These are phyloP conservation scores for Lithocarpus polystachyus DNA, from an alignment of 306 rosid genomes.

Conservation along the genomic window DNA sequence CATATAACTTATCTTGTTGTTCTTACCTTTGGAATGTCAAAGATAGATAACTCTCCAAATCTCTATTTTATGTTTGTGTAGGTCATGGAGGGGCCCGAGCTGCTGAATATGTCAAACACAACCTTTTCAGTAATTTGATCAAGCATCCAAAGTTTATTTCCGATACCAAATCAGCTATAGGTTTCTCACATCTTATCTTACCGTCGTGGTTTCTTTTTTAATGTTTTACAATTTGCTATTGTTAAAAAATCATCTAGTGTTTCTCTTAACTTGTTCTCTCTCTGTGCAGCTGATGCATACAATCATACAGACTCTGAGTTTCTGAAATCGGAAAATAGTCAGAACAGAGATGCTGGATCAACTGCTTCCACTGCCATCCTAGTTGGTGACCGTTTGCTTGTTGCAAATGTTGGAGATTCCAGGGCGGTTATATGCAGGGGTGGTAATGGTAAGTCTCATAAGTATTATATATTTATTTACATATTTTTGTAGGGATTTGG, in stretches of 20 bases:
- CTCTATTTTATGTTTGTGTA: conserved; percentile 34
- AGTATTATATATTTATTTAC: background rate
- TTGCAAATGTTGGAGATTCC: conserved; percentile 96
- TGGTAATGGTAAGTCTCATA: conserved; percentile 62
- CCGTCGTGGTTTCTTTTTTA: background rate
- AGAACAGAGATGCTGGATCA: conserved; percentile 93
- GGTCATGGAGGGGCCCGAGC: conserved; percentile 98
- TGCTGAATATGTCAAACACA: conserved; percentile 95
- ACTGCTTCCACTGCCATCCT: conserved; percentile 97
- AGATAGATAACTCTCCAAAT: conserved; percentile 2
- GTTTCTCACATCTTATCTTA: conserved; percentile 34
- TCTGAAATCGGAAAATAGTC: conserved; percentile 82
- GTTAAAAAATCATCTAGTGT: background rate
- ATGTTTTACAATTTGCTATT: conserved; percentile 12
- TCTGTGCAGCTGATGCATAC: conserved; percentile 80
- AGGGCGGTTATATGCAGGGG: conserved; percentile 93
- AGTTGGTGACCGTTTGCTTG: conserved; percentile 94
- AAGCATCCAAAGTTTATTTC: conserved; percentile 90
- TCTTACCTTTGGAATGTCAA: conserved; percentile 7
- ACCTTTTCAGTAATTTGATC: conserved; percentile 87
- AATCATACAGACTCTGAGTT: conserved; percentile 87
- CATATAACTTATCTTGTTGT: background rate
- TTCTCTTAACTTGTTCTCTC: conserved; percentile 7
- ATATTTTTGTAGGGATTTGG: background rate
- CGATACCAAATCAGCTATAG: conserved; percentile 90